These are phyloP conservation scores for Nothopassalora personata DNA, from an alignment of 2,329 filamentous ascomycete species.

Conservation along the genomic window DNA sequence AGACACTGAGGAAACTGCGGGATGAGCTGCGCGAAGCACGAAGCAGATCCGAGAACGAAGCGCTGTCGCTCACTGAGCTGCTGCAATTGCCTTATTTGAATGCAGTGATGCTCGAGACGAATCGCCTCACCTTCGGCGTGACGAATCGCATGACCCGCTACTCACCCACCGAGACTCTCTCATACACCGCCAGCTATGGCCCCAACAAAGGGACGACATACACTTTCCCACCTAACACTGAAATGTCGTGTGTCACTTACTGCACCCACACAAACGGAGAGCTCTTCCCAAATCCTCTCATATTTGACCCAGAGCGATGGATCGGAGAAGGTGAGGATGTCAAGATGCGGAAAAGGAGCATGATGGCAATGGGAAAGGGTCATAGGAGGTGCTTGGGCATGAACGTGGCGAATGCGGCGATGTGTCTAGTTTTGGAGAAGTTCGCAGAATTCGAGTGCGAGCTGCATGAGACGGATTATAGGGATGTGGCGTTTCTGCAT, in stretches of 20 bases:
- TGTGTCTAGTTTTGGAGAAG: conserved; percentile 5
- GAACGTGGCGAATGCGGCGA: conserved; percentile 5
- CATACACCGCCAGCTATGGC: conserved; percentile 30
- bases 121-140: conserved; percentile 9
- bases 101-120: conserved; percentile 6
- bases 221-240: background rate
- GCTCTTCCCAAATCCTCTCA: background rate
- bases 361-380: conserved; percentile 6
- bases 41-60: background rate
- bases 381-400: conserved; percentile 5
- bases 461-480: conserved; percentile 4
- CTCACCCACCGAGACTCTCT: conserved; percentile 3
- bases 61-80: conserved; percentile 2
- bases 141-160: conserved; percentile 6
- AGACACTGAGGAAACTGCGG: conserved; percentile 19
- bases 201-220: conserved; percentile 15
- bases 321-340: conserved; percentile 2
- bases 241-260: background rate
- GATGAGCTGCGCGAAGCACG: conserved; percentile 15
- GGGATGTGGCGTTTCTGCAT: conserved; percentile 6
- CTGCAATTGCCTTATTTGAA: conserved; percentile 9
- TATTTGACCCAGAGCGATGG: conserved; percentile 3
- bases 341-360: conserved; percentile 1
- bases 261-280: conserved; percentile 1
- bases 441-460: conserved; percentile 3